A percentile compares a stretch with the other conserved stretches of the same genome.
Evolutionary conservation across 805 yeast genomes (phyloP).

Genomic region (Blastobotrys chiropterorum): DNA sequence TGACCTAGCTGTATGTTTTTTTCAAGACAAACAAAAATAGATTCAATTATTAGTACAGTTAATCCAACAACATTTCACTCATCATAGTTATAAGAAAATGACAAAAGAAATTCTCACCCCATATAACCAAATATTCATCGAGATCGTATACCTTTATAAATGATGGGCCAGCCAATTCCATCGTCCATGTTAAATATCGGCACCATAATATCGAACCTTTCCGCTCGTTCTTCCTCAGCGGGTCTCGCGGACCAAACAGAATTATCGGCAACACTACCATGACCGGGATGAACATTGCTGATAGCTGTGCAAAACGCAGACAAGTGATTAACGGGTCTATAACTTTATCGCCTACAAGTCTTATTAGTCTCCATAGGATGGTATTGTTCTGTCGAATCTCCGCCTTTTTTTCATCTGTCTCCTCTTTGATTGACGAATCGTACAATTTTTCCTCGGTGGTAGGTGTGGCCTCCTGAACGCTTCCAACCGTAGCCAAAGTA

Average conservation of each 20-base stretch:
- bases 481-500: not conserved
- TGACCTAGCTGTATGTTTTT: slow-evolving; percentile 56
- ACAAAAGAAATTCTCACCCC: slow-evolving; percentile 3
- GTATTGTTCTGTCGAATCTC: not conserved
- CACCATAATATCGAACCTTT: slow-evolving; percentile 72
- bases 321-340: slow-evolving; percentile 66
- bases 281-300: slow-evolving; percentile 64
- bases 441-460: slow-evolving; percentile 8
- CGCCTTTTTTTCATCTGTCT: not conserved
- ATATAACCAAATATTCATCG: slow-evolving; percentile 10
- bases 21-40: slow-evolving; percentile 1
- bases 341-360: slow-evolving; percentile 31
- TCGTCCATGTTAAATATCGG: slow-evolving; percentile 50
- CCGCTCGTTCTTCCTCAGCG: slow-evolving; percentile 35
- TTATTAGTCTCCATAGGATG: slow-evolving; percentile 7
- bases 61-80: not conserved
- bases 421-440: slow-evolving; percentile 10
- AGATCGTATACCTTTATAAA: slow-evolving; percentile 37
- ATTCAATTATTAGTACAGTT: not conserved
- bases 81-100: not conserved
- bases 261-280: slow-evolving; percentile 56
- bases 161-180: slow-evolving; percentile 89
- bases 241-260: slow-evolving; percentile 39
- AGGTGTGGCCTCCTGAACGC: not conserved
- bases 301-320: slow-evolving; percentile 62